These are phyloP conservation scores for Ophiostoma tasmaniense DNA, from an alignment of 2,329 filamentous ascomycete genomes.

Conservation along the genomic window DNA sequence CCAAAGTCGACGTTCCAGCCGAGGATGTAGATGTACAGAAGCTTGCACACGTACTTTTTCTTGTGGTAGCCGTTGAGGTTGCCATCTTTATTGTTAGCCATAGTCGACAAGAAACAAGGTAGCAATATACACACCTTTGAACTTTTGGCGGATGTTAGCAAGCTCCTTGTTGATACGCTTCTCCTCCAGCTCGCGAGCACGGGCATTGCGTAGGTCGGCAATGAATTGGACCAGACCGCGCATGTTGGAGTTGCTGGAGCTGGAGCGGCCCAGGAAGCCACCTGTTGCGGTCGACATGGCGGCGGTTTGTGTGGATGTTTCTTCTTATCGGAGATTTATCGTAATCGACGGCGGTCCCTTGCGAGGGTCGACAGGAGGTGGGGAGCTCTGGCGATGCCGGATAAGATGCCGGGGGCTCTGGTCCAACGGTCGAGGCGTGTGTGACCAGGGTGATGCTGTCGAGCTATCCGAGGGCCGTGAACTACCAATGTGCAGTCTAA, in stretches of 20 bases:
- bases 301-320: neutral
- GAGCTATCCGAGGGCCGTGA: neutral
- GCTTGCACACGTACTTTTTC: slow-evolving; percentile 99
- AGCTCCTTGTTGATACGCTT: slow-evolving; percentile 99
- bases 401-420: neutral
- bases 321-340: neutral
- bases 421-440: neutral
- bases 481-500: neutral
- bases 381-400: neutral
- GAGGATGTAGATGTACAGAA: slow-evolving; percentile 97
- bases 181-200: slow-evolving; percentile 91
- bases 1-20: slow-evolving; percentile 99
- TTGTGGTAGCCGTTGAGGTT: slow-evolving; percentile 94
- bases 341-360: slow-evolving; percentile 1
- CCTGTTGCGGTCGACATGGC: slow-evolving; percentile 48
- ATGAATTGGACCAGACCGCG: slow-evolving; percentile 95
- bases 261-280: slow-evolving; percentile 59
- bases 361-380: neutral
- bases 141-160: slow-evolving; percentile 97
- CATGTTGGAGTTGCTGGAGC: slow-evolving; percentile 59
- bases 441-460: neutral
- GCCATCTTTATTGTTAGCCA: slow-evolving; percentile 48
- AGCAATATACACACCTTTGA: slow-evolving; percentile 55
- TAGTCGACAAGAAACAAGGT: neutral
- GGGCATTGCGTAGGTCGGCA: slow-evolving; percentile 87